phyloP scores from a whole-genome alignment of 1,139 yeast species.

The Pichia sp. region DNA sequence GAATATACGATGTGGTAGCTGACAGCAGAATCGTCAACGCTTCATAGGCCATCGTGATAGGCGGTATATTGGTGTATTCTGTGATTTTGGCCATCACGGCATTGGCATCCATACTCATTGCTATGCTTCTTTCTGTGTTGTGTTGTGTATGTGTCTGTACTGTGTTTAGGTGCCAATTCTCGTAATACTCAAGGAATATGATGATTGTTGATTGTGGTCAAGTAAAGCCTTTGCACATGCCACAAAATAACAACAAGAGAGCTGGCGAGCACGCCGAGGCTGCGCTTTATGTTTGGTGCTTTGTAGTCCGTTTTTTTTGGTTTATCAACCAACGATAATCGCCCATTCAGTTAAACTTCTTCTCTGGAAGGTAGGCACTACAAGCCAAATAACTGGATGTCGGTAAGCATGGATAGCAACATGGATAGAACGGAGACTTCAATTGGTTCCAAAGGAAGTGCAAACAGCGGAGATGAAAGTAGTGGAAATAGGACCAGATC shows the following conservation, averaged over 20 bases:
- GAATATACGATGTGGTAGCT: constrained; percentile 18
- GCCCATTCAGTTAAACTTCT: too few species aligned
- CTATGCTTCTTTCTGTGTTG: too few species aligned
- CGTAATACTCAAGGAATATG: too few species aligned
- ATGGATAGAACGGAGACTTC: not conserved
- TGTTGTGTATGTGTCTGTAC: too few species aligned
- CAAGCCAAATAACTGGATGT: not conserved
- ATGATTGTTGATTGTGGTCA: too few species aligned
- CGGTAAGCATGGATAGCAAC: not conserved
- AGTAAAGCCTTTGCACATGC: too few species aligned
- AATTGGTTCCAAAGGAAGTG: too few species aligned
- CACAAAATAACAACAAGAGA: too few species aligned
- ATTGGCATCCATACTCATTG: constrained; percentile 1
- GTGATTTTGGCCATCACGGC: not conserved
- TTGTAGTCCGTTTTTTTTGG: constrained; percentile 1
- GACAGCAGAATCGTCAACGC: constrained; percentile 17
- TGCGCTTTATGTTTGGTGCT: too few species aligned
- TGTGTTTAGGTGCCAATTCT: too few species aligned
- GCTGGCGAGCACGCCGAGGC: too few species aligned
- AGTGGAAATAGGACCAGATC: not conserved
- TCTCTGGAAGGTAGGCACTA: not conserved
- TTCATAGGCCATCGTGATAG: constrained; percentile 14
- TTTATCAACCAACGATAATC: too few species aligned
- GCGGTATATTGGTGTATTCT: constrained; percentile 4
- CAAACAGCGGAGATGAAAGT: not conserved